Conservation (phyloP, 2,329 filamentous ascomycete genomes). For the Verticillium alfalfae region DNA sequence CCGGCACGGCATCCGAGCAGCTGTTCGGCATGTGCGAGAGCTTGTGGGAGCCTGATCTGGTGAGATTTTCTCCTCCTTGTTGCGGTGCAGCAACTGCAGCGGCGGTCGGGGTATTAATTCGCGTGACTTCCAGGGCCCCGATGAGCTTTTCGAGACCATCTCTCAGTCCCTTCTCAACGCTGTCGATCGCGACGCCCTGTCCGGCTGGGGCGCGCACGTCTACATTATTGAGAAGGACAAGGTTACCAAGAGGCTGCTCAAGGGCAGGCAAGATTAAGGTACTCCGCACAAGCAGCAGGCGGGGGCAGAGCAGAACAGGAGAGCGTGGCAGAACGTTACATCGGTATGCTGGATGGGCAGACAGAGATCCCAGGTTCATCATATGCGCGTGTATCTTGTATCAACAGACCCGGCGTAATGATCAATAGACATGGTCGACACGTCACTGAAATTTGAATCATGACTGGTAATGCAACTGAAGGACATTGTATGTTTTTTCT, state of each 20-base stretch:
- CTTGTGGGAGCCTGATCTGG: slow-evolving; percentile 95
- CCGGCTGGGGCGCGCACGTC: slow-evolving; percentile 96
- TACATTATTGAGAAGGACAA: slow-evolving; percentile 99
- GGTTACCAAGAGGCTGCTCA: slow-evolving; percentile 97
- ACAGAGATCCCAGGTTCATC: neutral
- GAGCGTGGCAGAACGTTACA: neutral
- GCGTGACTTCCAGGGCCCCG: slow-evolving; percentile 58
- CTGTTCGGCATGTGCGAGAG: slow-evolving; percentile 98
- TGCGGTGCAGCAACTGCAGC: neutral
- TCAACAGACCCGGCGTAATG: slow-evolving; percentile 24
- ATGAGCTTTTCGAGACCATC: slow-evolving; percentile 97
- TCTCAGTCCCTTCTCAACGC: slow-evolving; percentile 94
- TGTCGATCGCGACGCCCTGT: slow-evolving; percentile 92
- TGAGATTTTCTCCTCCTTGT: slow-evolving; percentile 41
- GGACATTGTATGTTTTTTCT: slow-evolving; percentile 5
- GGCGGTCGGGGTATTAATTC: neutral
- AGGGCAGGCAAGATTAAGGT: slow-evolving; percentile 86
- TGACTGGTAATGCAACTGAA: neutral
- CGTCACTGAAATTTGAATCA: neutral
- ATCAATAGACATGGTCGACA: neutral
- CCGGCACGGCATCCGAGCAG: slow-evolving; percentile 93
- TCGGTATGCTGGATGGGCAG: neutral
- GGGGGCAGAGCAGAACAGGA: neutral
- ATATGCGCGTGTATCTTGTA: slow-evolving; percentile 21
- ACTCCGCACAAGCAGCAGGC: neutral